Conservation (phyloP, 2,329 filamentous ascomycete species). For the Phaeosphaeriaceae sp. region DNA sequence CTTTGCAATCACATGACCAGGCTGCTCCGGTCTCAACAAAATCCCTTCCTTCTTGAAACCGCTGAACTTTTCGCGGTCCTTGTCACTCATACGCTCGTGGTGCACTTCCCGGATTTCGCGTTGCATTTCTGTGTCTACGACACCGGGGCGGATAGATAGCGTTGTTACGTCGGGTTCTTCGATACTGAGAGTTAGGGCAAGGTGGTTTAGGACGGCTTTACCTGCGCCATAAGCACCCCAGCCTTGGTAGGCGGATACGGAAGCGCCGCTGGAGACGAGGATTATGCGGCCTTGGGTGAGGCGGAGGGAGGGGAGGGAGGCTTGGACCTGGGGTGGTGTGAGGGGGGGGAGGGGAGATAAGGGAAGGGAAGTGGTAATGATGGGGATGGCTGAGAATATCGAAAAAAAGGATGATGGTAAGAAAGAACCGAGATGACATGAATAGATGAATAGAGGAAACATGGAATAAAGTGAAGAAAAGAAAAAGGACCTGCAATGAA, state of each 20-base stretch:
- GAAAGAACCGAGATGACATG: no score
- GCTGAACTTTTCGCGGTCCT: constrained; percentile 69
- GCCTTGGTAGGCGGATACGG: constrained; percentile 67
- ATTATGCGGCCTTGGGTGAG: constrained; percentile 73
- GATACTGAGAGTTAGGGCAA: constrained; percentile 72
- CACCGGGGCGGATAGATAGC: constrained; percentile 76
- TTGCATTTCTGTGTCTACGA: constrained; percentile 92
- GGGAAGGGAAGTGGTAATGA: no score
- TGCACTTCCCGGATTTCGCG: constrained; percentile 78
- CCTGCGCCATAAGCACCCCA: constrained; percentile 85
- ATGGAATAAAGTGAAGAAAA: neutral
- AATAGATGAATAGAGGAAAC: neutral
- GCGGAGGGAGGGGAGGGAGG: constrained; percentile 72
- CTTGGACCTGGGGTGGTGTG: constrained; percentile 67
- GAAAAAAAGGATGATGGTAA: no score
- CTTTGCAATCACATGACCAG: constrained; percentile 84
- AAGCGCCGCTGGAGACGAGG: constrained; percentile 81
- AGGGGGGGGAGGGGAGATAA: neutral
- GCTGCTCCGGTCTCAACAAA: constrained; percentile 80
- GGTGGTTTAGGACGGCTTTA: constrained; percentile 83
- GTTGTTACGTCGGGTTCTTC: constrained; percentile 81
- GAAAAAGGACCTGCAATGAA: constrained; percentile 9
- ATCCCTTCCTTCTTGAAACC: constrained; percentile 72
- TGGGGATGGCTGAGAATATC: no score
- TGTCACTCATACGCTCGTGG: constrained; percentile 63